phyloP scores from a whole-genome alignment of 768 basidiomycete genomes.

The Lactifluus pinguis region DNA sequence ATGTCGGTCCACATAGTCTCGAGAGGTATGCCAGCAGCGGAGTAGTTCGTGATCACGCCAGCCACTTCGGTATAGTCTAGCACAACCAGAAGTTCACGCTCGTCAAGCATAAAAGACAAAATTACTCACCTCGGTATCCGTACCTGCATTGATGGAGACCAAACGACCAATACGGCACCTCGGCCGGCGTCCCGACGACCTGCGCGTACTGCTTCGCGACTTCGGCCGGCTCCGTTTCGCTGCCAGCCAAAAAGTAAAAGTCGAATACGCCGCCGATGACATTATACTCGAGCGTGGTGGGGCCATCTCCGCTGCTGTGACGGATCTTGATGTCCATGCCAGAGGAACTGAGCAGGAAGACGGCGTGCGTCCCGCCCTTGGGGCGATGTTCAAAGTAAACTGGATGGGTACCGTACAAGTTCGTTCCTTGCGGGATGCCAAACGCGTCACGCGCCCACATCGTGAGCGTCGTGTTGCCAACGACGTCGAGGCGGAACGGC shows the following conservation, averaged over 20 bases:
- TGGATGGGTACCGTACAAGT: conserved; percentile 67
- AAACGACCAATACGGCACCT: conserved; percentile 69
- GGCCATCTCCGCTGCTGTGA: conserved; percentile 26
- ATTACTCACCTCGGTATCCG: conserved; percentile 48
- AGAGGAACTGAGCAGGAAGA: conserved; percentile 59
- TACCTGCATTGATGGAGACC: conserved; percentile 68
- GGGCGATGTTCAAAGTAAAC: conserved; percentile 63
- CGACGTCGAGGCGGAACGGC: conserved; percentile 44
- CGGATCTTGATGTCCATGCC: conserved; percentile 69
- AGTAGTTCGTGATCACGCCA: conserved; percentile 52
- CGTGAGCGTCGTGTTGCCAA: conserved; percentile 34
- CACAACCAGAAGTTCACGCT: neutral
- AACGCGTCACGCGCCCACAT: conserved; percentile 62
- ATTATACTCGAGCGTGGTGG: conserved; percentile 56
- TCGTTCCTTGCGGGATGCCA: conserved; percentile 47
- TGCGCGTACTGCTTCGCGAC: conserved; percentile 63
- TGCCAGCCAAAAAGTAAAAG: conserved; percentile 71
- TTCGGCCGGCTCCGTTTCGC: conserved; percentile 44
- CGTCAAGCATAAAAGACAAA: too few species aligned
- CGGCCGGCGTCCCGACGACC: conserved; percentile 54
- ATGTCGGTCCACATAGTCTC: conserved; percentile 81
- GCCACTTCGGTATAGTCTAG: conserved; percentile 56
- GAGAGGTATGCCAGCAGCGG: conserved; percentile 51
- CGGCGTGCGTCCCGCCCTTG: conserved; percentile 53
- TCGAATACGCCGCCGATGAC: conserved; percentile 71